Conservation (phyloP, 768 basidiomycete genomes). For the Rhodotorula diobovata region DNA sequence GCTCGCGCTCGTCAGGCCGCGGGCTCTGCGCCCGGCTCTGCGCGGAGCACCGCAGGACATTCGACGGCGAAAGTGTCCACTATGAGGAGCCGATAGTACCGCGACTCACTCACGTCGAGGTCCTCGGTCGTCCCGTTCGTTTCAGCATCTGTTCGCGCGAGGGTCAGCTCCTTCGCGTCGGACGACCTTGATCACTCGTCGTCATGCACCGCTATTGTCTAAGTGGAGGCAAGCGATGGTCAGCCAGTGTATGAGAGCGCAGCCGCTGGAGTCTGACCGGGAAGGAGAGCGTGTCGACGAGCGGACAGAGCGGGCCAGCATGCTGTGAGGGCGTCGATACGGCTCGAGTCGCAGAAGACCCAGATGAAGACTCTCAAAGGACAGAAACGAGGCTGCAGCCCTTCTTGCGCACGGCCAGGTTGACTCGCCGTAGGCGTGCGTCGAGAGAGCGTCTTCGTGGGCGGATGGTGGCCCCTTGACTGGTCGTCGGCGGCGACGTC, state of each 20-base stretch:
- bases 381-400: conserved; percentile 1
- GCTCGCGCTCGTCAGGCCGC: not conserved
- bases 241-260: too few species aligned
- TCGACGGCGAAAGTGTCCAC: too few species aligned
- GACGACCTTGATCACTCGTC: too few species aligned
- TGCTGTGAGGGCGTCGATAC: not conserved
- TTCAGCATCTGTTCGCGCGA: not conserved
- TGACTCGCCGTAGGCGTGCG: not conserved
- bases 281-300: too few species aligned
- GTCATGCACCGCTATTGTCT: too few species aligned
- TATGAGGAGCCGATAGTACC: conserved; percentile 16
- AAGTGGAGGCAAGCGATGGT: too few species aligned
- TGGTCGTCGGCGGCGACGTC: too few species aligned
- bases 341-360: not conserved
- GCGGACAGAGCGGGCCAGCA: not conserved
- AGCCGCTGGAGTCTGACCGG: too few species aligned
- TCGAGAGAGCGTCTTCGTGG: not conserved
- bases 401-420: conserved; percentile 1
- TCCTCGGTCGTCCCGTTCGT: conserved; percentile 12
- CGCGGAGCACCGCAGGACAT: too few species aligned
- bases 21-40: not conserved
- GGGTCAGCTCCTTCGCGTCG: not conserved
- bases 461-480: not conserved
- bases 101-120: not conserved
- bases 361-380: conserved; percentile 9